These are phyloP conservation scores for Fusarium poae DNA, from an alignment of 2,329 filamentous ascomycete species.

Conservation along the genomic window DNA sequence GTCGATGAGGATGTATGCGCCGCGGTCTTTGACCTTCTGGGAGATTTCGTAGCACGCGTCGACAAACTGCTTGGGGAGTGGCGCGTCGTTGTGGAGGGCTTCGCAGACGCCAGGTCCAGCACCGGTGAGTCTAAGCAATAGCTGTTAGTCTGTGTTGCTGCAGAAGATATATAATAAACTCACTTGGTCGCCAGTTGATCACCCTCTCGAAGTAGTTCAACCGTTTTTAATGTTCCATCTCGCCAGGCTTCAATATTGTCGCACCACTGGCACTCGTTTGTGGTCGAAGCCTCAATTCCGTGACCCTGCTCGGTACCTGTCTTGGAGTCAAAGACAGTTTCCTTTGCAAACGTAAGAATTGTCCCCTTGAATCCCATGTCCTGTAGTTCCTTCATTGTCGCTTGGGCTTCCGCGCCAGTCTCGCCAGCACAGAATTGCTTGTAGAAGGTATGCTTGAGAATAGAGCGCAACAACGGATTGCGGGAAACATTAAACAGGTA, in stretches of 20 bases:
- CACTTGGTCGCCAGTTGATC: constrained; percentile 58
- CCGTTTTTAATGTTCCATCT: constrained; percentile 51
- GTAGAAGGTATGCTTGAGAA: constrained; percentile 65
- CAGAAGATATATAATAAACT: constrained; percentile 5
- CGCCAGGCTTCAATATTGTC: constrained; percentile 56
- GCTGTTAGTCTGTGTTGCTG: neutral
- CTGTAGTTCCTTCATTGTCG: constrained; percentile 58
- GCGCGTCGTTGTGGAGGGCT: constrained; percentile 53
- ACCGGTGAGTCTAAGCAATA: constrained; percentile 55
- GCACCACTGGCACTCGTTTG: constrained; percentile 56
- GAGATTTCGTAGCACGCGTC: constrained; percentile 58
- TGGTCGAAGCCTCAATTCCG: constrained; percentile 54
- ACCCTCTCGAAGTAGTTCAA: constrained; percentile 51
- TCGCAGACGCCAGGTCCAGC: constrained; percentile 57
- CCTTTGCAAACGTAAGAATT: constrained; percentile 67
- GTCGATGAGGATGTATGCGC: constrained; percentile 60
- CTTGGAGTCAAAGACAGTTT: constrained; percentile 58
- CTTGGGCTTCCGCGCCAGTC: constrained; percentile 60
- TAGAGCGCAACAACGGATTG: constrained; percentile 61
- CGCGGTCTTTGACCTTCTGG: constrained; percentile 54
- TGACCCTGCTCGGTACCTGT: constrained; percentile 43
- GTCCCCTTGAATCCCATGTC: constrained; percentile 66
- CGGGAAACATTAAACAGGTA: constrained; percentile 60
- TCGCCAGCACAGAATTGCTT: constrained; percentile 70
- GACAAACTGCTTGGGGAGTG: constrained; percentile 58